Percentiles rank a stretch among this genome's conserved stretches.
phyloP scores from a whole-genome alignment of 371 early-diverging fungal genomes.

The Umbelopsis sp. region DNA sequence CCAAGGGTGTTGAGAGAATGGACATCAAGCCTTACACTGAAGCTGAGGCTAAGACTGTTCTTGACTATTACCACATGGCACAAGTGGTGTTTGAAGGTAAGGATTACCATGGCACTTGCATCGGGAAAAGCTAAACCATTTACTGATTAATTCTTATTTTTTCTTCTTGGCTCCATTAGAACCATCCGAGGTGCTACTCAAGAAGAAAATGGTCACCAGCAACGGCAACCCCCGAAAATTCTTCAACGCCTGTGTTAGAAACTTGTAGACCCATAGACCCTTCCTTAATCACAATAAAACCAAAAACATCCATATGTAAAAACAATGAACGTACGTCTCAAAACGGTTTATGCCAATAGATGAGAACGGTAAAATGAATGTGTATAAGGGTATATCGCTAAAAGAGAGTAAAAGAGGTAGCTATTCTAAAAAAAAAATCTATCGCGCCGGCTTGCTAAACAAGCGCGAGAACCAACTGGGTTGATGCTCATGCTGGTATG shows the following conservation, averaged over 20 bases:
- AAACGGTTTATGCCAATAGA: too few species aligned
- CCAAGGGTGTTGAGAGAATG: slow-evolving; percentile 30
- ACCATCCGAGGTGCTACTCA: slow-evolving; percentile 33
- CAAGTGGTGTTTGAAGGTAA: slow-evolving; percentile 37
- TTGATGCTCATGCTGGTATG: background rate
- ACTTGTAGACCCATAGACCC: slow-evolving; percentile 25
- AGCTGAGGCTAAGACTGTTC: slow-evolving; percentile 39
- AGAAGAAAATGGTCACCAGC: slow-evolving; percentile 38
- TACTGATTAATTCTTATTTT: too few species aligned
- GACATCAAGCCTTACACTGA: slow-evolving; percentile 38
- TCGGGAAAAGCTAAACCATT: too few species aligned
- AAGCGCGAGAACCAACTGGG: slow-evolving; percentile 7
- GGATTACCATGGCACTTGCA: too few species aligned
- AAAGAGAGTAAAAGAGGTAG: background rate
- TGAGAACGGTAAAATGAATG: too few species aligned
- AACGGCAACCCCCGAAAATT: slow-evolving; percentile 46
- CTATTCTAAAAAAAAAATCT: background rate
- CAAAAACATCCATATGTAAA: background rate
- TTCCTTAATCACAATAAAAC: background rate
- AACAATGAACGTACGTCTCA: background rate
- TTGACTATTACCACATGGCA: slow-evolving; percentile 42
- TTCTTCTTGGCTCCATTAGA: slow-evolving; percentile 15
- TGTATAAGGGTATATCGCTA: background rate
- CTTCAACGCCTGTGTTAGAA: slow-evolving; percentile 43
- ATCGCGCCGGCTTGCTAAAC: background rate